Evolutionary conservation across 106 monocot species (phyloP), one percentile per base, ranked within the genome.

Genomic region (Apostasia shenzhenica): DNA sequence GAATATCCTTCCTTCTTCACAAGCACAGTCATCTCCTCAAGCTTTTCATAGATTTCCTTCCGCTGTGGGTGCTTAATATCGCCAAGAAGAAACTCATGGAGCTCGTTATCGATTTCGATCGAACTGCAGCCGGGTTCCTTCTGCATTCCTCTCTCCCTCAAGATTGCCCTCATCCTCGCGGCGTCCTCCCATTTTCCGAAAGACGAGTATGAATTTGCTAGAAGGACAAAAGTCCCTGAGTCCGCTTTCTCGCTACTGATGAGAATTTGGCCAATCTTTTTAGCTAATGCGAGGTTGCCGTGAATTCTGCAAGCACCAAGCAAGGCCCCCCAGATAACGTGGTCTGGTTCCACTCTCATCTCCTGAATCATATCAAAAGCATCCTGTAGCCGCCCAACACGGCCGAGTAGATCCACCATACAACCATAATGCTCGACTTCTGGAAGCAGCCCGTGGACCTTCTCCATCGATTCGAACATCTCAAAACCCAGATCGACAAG

Each of bases 61-160:
- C 76, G 57, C 52, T 42, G 71, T 59, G 78, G 78, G 42, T 88
- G 88, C n/a, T 81, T 68, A 12, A 84, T 81, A 44, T 88, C 87
- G n/a, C 87, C 83, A 2, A 76, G 65, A 14, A 83, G 54, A 70
- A 84, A 88, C 53, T 88, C 88, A 63, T 88, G 84, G 11, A 84
- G 73, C 73, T 76, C 76, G 3, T 79, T 74, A 11, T 74, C 72
- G 0, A 88, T 76, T 59, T 81, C 74, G 14, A 84, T 81, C 2
- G 81, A 81, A 45, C 84, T 81, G 54, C 84, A 88, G 4, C 88
- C 79, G 5, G 84, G 88, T 68, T 88, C 84, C 76, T 88, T 88
- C 56, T 63, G 66, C 45, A 81, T 84, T 4, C 73, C 79, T 12
- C 8, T 51, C 2, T 66, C 54, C 70, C 66, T 81, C 88, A 84